Base-by-base conservation (phyloP, 2,329 filamentous ascomycete genomes). In the Tricladium varicosporioides region DNA sequence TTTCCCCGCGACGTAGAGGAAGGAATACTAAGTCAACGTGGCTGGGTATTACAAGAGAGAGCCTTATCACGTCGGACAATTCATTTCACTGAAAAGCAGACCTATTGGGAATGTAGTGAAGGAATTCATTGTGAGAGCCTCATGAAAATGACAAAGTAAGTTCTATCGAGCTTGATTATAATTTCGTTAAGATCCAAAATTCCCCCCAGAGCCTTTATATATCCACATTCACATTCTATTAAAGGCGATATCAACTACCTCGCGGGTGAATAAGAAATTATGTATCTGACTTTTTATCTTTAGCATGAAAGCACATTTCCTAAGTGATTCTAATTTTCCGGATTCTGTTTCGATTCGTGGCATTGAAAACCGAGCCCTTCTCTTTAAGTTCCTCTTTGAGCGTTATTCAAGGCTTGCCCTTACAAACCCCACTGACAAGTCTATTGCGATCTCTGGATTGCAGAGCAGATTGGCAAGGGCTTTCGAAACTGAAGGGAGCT, bases 61-160 rank as follows among this genome's bases (percentile, higher is more conserved):
- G 69, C 67, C 0, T 58, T 77, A 2, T 68, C 73, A 0, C 66
- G 69, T 8, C 65, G 75, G 7, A 71, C 70, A 0, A 70, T 77
- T 13, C 72, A 70, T 45, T 77, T 74, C 55, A 69, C 72, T 0
- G 42, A 65, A 0, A 55, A 57, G 0, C 71, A 76, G 55, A 68
- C 70, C 1, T 74, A 75, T 16, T 77, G 67, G 65, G 73, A 74
- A 45, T 76, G 75, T 42, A 69, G 73, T 5, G 48, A 62, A 0
- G 68, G 72, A 1, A 65, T 74, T 0, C 61, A 67, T 1, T 75
- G 70, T 31, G 72, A 75, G 44, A 73, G 68, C 0, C n/a, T 75
- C 45, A 65, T 61, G 0, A 67, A 56, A 13, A 69, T 73, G 58
- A 55, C 32, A 8, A 13, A 36, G 32, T 13, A 36, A 36, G 7